Evolutionary conservation across 805 yeast species (phyloP), one percentile per base, ranked within the genome.

Genomic region (Cyberlindnera maclurae): DNA sequence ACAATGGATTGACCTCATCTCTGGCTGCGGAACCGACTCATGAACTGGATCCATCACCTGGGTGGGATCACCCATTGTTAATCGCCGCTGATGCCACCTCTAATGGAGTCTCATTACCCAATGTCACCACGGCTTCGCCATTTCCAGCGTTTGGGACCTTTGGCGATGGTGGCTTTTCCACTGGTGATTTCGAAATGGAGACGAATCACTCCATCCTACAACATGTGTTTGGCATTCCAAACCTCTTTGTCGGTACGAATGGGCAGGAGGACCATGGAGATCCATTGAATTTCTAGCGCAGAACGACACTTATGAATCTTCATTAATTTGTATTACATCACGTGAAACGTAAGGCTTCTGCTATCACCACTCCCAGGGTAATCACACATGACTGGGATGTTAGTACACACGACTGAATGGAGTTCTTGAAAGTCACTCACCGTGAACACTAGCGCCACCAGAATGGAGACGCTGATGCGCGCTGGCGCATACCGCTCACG

Each of bases 401-500:
- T 17, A 4, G 5, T 15, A 11, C 17, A 2, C 18, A 29, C 3
- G 3, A 29, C 5, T 8, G 8, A 20, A 5, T 6, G 24, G 5
- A 8, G 24, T 5, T 8, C 8, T 6, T 20, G 8, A 20, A 8
- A 20, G 8, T 20, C 24, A 64, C 50, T 70, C 59, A 47, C 68
- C 0, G 60, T 36, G 28, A 67, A 49, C 2, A 73, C 63, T 6
- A 59, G 42, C 2, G 51, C 44, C 5, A 70, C 62, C 29, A 73
- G 46, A 1, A 55, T 34, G 4, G 63, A 39, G 2, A 73, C 60
- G 6, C 72, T 68, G 5, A 64, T 43, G 38, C 73, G 63, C 13
- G 80, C 67, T 3, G 75, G 80, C 5, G 83, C 82, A 45, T 70
- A 78, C 41, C 63, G 54, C 28, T 67, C 64, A 15, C 65, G 50